Base-by-base conservation (phyloP, 441 rosid species). In the Euphorbia schlechtendalii region DNA sequence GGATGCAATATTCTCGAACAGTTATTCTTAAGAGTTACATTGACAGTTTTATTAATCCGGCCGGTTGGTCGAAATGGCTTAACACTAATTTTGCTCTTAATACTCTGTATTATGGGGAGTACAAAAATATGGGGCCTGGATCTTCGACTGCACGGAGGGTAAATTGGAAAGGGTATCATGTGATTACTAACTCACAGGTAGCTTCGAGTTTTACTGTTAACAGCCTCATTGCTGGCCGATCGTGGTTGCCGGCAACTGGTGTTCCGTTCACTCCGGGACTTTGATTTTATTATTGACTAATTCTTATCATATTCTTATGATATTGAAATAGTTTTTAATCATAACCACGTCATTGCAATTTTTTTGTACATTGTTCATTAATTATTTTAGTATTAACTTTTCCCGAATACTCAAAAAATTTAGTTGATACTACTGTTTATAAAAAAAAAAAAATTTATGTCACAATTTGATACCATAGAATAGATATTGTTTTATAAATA, bases 51-150 rank as follows among this genome's bases (percentile, higher is more conserved):
- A 64, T 90, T 4, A 76, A 78, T 61, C 90, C 93, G 0, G 71
- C 73, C 3, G 93, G 97, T 4, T 90, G 97, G 97, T 67, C 82
- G 8, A 63, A 65, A 3, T 88, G 96, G 93, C 66, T 67, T 24
- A 74, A 77, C n/a, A 76, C 78, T 2, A 65, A 71, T 40, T 86
- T 83, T 78, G 94, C 87, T 54, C 80, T 84, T 2, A 66, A 80
- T 62, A 86, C 85, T 0, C 53, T 86, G 79, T 86, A 71, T 55
- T 86, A 80, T 49, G 89, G 85, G 1, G 89, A 86, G 69, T 86
- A 77, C 41, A 73, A 65, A 51, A 86, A 86, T 58, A 20, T 8
- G 14, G 92, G 92, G 58, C 85, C 84, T 8, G 80, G 81, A 3
- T 67, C 87, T 43, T 84, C 84, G 0, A 80, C 82, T 0, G 69